A percentile compares a stretch with the other conserved stretches of the same genome.
Evolutionary conservation across 345 rosid species (phyloP).

Genomic region (Melaleuca alternifolia): DNA sequence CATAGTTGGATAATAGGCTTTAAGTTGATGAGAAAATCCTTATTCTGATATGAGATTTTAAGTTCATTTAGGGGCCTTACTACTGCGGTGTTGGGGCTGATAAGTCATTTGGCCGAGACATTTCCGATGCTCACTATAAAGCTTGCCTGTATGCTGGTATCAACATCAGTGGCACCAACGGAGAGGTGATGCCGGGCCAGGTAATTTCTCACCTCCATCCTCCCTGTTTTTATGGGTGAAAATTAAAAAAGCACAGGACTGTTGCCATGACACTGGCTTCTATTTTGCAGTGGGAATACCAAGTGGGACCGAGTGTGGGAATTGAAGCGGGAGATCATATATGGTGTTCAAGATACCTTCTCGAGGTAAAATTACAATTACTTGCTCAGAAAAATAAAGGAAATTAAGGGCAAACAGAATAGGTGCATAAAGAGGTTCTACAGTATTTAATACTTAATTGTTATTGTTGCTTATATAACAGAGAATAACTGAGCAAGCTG

Average conservation of each 20-base stretch:
- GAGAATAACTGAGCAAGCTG: constrained; percentile 98
- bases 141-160: constrained; percentile 96
- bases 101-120: constrained; percentile 92
- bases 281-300: constrained; percentile 85
- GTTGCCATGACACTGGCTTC: neutral
- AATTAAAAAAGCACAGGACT: neutral
- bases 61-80: constrained; percentile 73
- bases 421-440: neutral
- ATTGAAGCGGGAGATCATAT: constrained; percentile 93
- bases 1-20: neutral
- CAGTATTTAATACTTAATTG: neutral
- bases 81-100: constrained; percentile 98
- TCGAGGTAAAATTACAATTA: constrained; percentile 45
- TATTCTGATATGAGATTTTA: neutral
- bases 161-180: constrained; percentile 90
- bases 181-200: constrained; percentile 99
- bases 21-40: neutral
- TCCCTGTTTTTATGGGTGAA: neutral
- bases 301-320: constrained; percentile 96
- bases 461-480: constrained; percentile 17
- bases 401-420: neutral
- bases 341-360: constrained; percentile 95
- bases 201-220: constrained; percentile 15
- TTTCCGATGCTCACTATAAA: constrained; percentile 96
- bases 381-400: neutral